Percentiles rank a stretch among this genome's conserved stretches.
phyloP scores from a whole-genome alignment of 1,284 basidiomycete genomes.

The Rhizoctonia solani region DNA sequence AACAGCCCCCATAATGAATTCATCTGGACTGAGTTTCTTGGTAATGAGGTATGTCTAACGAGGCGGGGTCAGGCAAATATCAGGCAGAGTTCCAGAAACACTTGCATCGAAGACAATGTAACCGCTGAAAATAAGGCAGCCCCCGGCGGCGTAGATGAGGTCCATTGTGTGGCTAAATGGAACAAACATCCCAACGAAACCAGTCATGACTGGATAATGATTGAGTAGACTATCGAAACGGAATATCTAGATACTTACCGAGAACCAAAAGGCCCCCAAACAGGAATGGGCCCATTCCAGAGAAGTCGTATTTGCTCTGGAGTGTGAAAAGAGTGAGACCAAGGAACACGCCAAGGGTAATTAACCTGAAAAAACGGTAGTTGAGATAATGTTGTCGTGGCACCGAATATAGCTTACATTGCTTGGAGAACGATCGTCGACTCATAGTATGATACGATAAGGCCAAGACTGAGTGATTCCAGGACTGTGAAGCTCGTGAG shows the following conservation, averaged over 20 bases:
- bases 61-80: background rate
- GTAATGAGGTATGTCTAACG: constrained; percentile 75
- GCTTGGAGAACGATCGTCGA: constrained; percentile 82
- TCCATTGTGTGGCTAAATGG: constrained; percentile 79
- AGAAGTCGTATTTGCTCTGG: constrained; percentile 89
- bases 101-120: constrained; percentile 75
- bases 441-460: constrained; percentile 76
- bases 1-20: constrained; percentile 84
- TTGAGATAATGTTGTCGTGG: constrained; percentile 23
- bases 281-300: constrained; percentile 80
- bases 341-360: constrained; percentile 85
- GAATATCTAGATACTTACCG: constrained; percentile 49
- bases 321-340: constrained; percentile 86
- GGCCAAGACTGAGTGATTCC: constrained; percentile 79
- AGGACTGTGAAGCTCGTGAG: constrained; percentile 77
- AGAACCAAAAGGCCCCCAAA: constrained; percentile 76
- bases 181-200: constrained; percentile 76
- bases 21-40: constrained; percentile 78
- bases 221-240: constrained; percentile 27
- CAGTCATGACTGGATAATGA: constrained; percentile 62
- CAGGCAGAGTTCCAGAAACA: background rate
- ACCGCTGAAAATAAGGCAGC: constrained; percentile 79
- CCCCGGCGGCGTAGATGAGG: constrained; percentile 75
- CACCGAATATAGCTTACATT: constrained; percentile 54
- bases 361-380: constrained; percentile 55